phyloP scores from a whole-genome alignment of 495 filamentous ascomycete species.

The Geopyxis carbonaria region DNA sequence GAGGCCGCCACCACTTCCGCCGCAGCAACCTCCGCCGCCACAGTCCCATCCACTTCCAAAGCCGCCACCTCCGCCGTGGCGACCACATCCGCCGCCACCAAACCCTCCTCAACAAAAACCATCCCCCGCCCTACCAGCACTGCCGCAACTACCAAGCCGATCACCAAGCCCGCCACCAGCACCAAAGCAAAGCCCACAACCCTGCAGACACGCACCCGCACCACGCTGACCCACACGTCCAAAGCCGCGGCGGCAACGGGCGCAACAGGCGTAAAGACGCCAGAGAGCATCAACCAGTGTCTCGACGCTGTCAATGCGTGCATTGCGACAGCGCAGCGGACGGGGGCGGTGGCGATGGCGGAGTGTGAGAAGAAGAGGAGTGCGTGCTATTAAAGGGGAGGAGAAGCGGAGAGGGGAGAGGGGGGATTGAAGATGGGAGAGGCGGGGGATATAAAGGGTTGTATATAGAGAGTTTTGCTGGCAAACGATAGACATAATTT shows the following conservation, averaged over 20 bases:
- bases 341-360: conserved; percentile 4
- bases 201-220: conserved; percentile 11
- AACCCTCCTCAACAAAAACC: too few species aligned
- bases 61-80: too few species aligned
- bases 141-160: background rate
- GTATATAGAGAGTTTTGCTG: too few species aligned
- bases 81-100: background rate
- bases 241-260: background rate
- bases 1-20: conserved; percentile 1
- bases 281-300: conserved; percentile 11
- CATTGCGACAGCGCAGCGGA: conserved; percentile 8
- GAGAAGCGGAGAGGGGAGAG: background rate
- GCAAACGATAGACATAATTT: too few species aligned
- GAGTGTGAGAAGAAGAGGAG: conserved; percentile 5
- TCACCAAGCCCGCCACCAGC: background rate
- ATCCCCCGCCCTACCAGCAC: too few species aligned
- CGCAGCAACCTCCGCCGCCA: conserved; percentile 5
- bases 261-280: too few species aligned
- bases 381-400: conserved; percentile 5
- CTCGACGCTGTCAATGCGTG: conserved; percentile 12
- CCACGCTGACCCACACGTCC: conserved; percentile 3
- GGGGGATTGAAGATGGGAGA: background rate
- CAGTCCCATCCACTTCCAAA: background rate
- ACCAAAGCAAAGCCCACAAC: conserved; percentile 2
- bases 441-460: too few species aligned